Percentiles rank a stretch among this genome's conserved stretches.
These are phyloP conservation scores for Casuarina equisetifolia DNA, from an alignment of 306 rosid genomes.

Conservation along the genomic window DNA sequence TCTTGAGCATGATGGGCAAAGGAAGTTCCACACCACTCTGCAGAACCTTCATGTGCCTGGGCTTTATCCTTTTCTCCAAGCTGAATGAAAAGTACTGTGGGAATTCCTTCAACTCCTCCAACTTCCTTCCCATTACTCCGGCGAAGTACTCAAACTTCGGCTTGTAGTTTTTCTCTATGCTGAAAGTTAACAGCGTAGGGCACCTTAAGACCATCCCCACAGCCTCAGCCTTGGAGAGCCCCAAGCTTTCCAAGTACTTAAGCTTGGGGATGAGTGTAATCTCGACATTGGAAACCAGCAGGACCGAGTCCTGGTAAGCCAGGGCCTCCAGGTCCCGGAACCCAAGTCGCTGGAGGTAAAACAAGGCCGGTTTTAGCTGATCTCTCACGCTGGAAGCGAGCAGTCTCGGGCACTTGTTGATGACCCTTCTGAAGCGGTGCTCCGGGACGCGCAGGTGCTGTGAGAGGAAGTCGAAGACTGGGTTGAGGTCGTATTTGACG, in stretches of 20 bases:
- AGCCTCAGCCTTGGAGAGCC: conserved; percentile 51
- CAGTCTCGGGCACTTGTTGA: conserved; percentile 80
- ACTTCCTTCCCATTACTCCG: conserved; percentile 53
- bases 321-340: conserved; percentile 56
- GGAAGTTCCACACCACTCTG: conserved; percentile 40
- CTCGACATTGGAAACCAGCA: conserved; percentile 81
- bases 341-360: conserved; percentile 76
- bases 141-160: conserved; percentile 72
- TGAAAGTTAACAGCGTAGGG: conserved; percentile 80
- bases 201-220: conserved; percentile 69
- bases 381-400: conserved; percentile 70
- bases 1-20: conserved; percentile 74
- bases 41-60: conserved; percentile 64
- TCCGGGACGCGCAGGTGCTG: conserved; percentile 68
- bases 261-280: conserved; percentile 73
- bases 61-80: conserved; percentile 87
- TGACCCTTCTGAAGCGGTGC: conserved; percentile 50
- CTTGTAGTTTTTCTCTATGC: conserved; percentile 73
- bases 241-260: conserved; percentile 55
- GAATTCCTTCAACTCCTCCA: conserved; percentile 70
- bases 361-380: conserved; percentile 77
- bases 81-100: conserved; percentile 92
- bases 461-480: conserved; percentile 66
- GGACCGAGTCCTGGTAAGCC: conserved; percentile 65
- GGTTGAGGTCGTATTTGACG: conserved; percentile 65